A percentile compares a stretch with the other conserved stretches of the same genome.
These are phyloP conservation scores for Neurospora sp. DNA, from an alignment of 495 filamentous ascomycete genomes.

Conservation along the genomic window DNA sequence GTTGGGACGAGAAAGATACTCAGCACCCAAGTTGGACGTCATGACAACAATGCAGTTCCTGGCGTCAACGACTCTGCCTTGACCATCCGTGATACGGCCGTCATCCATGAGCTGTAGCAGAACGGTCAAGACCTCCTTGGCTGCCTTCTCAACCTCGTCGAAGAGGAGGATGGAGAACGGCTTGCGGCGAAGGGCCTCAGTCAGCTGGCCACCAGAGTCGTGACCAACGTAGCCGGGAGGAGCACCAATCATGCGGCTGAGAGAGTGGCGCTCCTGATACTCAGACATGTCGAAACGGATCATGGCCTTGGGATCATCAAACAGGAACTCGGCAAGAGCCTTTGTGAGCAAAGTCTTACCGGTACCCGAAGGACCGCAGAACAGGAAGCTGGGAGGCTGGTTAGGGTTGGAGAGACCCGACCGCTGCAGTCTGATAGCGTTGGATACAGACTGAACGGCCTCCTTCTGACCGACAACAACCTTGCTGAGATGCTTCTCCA, in stretches of 20 bases:
- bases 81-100: constrained; percentile 95
- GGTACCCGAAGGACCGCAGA: constrained; percentile 95
- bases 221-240: constrained; percentile 96
- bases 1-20: constrained; percentile 74
- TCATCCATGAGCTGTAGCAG: constrained; percentile 98
- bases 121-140: constrained; percentile 94
- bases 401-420: constrained; percentile 92
- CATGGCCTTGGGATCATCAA: constrained; percentile 96
- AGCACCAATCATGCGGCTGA: constrained; percentile 95
- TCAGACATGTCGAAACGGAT: constrained; percentile 99
- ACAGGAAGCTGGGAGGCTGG: constrained; percentile 93
- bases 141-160: constrained; percentile 96
- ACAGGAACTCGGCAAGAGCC: constrained; percentile 92
- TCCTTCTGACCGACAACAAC: constrained; percentile 90
- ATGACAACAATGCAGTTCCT: constrained; percentile 98
- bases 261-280: constrained; percentile 93
- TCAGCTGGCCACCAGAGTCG: constrained; percentile 91
- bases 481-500: constrained; percentile 78
- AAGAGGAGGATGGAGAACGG: constrained; percentile 98
- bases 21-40: constrained; percentile 94
- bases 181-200: constrained; percentile 81
- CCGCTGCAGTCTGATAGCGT: constrained; percentile 88
- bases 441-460: constrained; percentile 87
- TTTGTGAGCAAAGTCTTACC: constrained; percentile 97
- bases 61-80: constrained; percentile 88